These are phyloP conservation scores for Coniosporium apollinis DNA, from an alignment of 495 filamentous ascomycete species.

Conservation along the genomic window DNA sequence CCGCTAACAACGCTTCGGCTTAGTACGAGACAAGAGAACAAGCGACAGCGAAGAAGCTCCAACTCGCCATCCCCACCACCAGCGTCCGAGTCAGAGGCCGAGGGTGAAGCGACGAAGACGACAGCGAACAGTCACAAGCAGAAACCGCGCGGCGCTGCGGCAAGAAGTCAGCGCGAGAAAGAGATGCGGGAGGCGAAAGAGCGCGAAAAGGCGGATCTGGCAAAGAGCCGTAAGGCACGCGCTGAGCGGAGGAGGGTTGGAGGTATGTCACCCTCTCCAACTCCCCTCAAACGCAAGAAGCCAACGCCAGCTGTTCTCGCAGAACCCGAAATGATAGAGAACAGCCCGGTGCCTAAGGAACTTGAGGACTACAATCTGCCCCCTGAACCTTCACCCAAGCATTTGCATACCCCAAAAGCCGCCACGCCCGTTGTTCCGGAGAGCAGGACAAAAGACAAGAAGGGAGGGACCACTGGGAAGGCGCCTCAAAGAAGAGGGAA, in stretches of 20 bases:
- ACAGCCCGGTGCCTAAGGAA: no score
- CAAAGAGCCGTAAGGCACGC: slow-evolving; percentile 56
- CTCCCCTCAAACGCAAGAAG: slow-evolving; percentile 16
- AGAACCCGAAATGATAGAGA: no score
- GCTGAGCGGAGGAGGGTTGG: slow-evolving; percentile 57
- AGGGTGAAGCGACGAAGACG: slow-evolving; percentile 25
- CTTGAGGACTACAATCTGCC: no score
- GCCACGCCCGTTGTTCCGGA: no score
- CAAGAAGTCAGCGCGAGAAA: slow-evolving; percentile 54
- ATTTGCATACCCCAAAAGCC: no score
- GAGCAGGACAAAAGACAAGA: no score
- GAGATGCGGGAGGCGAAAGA: slow-evolving; percentile 52
- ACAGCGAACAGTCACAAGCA: slow-evolving; percentile 31
- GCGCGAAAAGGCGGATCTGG: slow-evolving; percentile 53
- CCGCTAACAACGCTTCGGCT: no score
- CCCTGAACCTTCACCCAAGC: no score
- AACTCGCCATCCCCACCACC: slow-evolving; percentile 43
- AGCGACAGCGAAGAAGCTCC: slow-evolving; percentile 62
- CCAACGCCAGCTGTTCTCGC: no score
- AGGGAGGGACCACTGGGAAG: no score
- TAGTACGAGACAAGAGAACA: slow-evolving; percentile 33
- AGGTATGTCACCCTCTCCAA: slow-evolving; percentile 48
- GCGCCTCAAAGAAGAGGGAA: slow-evolving; percentile 48
- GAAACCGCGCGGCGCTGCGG: slow-evolving; percentile 45
- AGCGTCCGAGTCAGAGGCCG: slow-evolving; percentile 55